A percentile compares a stretch with the other conserved stretches of the same genome.
These are phyloP conservation scores for Inonotus hispidus DNA, from an alignment of 1,284 basidiomycete genomes.

Conservation along the genomic window DNA sequence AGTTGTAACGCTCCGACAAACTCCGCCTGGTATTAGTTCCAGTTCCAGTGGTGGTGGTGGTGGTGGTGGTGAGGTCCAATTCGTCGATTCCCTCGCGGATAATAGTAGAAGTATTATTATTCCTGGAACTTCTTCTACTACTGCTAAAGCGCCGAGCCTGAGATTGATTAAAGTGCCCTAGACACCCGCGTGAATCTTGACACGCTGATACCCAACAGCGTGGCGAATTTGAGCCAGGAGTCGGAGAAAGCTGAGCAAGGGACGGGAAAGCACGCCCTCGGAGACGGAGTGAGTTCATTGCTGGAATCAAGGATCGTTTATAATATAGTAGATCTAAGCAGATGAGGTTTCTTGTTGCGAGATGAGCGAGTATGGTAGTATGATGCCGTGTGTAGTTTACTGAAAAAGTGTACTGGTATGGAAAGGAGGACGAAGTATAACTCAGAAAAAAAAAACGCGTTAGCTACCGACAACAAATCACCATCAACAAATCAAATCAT, in stretches of 20 bases:
- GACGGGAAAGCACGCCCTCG: background rate
- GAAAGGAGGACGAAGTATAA: background rate
- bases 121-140: too few species aligned
- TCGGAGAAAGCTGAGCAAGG: background rate
- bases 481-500: background rate
- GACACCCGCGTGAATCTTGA: background rate
- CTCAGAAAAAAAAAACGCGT: too few species aligned
- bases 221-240: background rate
- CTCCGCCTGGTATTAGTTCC: slow-evolving; percentile 7
- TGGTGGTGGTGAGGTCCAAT: background rate
- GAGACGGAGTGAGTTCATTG: background rate
- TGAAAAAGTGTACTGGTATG: background rate
- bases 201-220: background rate
- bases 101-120: background rate
- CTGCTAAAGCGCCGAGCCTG: background rate
- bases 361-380: background rate
- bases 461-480: background rate
- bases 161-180: background rate
- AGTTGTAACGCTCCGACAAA: slow-evolving; percentile 13
- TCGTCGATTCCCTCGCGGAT: background rate
- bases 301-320: background rate
- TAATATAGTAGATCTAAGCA: background rate
- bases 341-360: background rate
- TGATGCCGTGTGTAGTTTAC: background rate
- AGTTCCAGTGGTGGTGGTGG: too few species aligned